A percentile compares a stretch with the other conserved stretches of the same genome.
Evolutionary conservation across 306 rosid genomes (phyloP).

Genomic region (Quercus berberidifolia): DNA sequence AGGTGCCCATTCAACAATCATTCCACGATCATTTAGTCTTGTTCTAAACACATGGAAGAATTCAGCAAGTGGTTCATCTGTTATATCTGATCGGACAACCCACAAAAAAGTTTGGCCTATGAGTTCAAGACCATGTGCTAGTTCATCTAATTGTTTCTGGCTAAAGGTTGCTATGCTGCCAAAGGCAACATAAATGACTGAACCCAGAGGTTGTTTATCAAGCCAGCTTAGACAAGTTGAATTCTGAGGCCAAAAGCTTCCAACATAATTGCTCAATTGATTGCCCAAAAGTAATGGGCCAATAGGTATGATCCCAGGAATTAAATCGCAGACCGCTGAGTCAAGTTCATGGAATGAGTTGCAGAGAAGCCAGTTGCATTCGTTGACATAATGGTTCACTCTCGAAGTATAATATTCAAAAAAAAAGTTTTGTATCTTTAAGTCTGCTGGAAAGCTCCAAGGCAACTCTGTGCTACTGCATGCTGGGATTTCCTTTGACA

Average conservation of each 20-base stretch:
- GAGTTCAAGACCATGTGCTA: too few species aligned
- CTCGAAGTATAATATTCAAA: not conserved
- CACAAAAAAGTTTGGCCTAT: too few species aligned
- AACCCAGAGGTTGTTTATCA: slow-evolving; percentile 1
- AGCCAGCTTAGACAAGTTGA: too few species aligned
- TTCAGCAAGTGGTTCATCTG: too few species aligned
- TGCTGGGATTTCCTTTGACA: not conserved
- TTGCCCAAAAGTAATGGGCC: slow-evolving; percentile 8
- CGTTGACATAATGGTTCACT: not conserved
- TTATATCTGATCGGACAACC: too few species aligned
- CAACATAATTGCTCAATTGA: not conserved
- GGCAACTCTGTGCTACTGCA: not conserved
- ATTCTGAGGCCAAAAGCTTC: too few species aligned
- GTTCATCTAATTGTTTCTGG: too few species aligned
- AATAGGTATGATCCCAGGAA: slow-evolving; percentile 6
- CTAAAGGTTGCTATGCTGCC: too few species aligned
- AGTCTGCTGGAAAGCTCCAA: slow-evolving; percentile 5
- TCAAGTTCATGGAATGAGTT: slow-evolving; percentile 21
- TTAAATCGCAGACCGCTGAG: not conserved
- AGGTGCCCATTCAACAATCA: too few species aligned
- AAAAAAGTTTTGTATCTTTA: not conserved
- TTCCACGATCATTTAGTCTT: too few species aligned
- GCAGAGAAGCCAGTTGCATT: slow-evolving; percentile 2
- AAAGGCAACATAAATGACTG: not conserved
- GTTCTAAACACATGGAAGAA: too few species aligned